Evolutionary conservation across 202 grass and related monocot species (phyloP).

Genomic region (Musa balbisiana): DNA sequence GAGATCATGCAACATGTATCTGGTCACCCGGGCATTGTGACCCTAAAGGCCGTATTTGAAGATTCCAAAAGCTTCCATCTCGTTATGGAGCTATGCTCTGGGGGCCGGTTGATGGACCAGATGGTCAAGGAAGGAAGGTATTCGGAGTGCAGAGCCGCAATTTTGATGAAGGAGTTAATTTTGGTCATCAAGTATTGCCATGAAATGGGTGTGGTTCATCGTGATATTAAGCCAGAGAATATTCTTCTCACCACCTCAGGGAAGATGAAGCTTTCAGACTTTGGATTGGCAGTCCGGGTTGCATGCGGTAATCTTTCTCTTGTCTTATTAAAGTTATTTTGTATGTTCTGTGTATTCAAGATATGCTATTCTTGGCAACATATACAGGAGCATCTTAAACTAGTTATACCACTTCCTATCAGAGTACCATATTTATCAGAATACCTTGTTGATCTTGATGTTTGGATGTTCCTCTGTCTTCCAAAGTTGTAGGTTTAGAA

Average conservation of each 20-base stretch:
- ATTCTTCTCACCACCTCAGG: constrained; percentile 6
- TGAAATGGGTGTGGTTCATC: constrained; percentile 14
- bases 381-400: too few relatives aligned
- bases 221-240: constrained; percentile 17
- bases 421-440: too few relatives aligned
- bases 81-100: constrained; percentile 19
- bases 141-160: constrained; percentile 3
- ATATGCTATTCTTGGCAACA: too few relatives aligned
- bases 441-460: too few relatives aligned
- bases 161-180: constrained; percentile 10
- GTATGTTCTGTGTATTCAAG: too few relatives aligned
- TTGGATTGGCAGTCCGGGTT: constrained; percentile 17
- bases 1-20: constrained; percentile 25
- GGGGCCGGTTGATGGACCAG: constrained; percentile 16
- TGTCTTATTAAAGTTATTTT: background rate
- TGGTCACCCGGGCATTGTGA: constrained; percentile 15
- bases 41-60: constrained; percentile 13
- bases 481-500: too few relatives aligned
- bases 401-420: too few relatives aligned
- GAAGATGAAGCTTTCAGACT: constrained; percentile 18
- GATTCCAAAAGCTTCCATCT: constrained; percentile 8
- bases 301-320: background rate
- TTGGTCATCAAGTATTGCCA: constrained; percentile 12
- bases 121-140: constrained; percentile 13
- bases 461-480: too few relatives aligned